These are phyloP conservation scores for Papiliotrema flavescens DNA, from an alignment of 1,284 basidiomycete genomes.

Conservation along the genomic window DNA sequence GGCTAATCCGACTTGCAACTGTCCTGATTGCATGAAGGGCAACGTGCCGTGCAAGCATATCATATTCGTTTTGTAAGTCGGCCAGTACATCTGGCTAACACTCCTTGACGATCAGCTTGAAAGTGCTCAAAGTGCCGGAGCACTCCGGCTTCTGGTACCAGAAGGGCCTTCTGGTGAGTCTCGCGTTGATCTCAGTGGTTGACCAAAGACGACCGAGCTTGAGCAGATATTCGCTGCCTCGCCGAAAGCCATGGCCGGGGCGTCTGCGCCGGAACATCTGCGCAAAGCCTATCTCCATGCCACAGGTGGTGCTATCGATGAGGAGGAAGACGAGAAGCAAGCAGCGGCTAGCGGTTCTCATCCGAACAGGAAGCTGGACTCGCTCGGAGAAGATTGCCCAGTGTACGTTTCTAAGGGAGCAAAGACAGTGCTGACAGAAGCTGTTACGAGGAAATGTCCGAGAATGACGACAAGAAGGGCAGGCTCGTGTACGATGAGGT, in stretches of 20 bases:
- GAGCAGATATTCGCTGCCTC: conserved; percentile 18
- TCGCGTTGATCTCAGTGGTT: too few relatives aligned
- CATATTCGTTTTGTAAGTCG: conserved; percentile 39
- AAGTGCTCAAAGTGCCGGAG: conserved; percentile 32
- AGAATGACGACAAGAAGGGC: conserved; percentile 16
- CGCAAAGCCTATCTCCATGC: conserved; percentile 22
- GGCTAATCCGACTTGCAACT: conserved; percentile 26
- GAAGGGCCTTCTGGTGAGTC: conserved; percentile 30
- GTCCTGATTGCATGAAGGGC: conserved; percentile 35
- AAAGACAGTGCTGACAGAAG: conserved; percentile 11
- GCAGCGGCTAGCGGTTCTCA: conserved; percentile 1
- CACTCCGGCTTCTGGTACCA: conserved; percentile 29
- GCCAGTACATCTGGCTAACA: background rate
- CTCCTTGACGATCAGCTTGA: conserved; percentile 21
- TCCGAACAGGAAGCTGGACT: conserved; percentile 7
- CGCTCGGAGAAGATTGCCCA: conserved; percentile 39
- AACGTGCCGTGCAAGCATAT: conserved; percentile 41
- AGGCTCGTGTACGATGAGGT: conserved; percentile 30
- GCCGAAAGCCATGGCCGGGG: conserved; percentile 16
- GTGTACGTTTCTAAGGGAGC: conserved; percentile 19
- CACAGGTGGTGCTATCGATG: conserved; percentile 13
- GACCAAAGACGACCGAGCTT: conserved; percentile 17
- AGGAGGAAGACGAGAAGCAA: conserved; percentile 5
- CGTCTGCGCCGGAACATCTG: conserved; percentile 12
- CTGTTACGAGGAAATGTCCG: conserved; percentile 37